These are phyloP conservation scores for Pharnaceum exiguum DNA, from an alignment of 148 eudicot species.

Conservation along the genomic window DNA sequence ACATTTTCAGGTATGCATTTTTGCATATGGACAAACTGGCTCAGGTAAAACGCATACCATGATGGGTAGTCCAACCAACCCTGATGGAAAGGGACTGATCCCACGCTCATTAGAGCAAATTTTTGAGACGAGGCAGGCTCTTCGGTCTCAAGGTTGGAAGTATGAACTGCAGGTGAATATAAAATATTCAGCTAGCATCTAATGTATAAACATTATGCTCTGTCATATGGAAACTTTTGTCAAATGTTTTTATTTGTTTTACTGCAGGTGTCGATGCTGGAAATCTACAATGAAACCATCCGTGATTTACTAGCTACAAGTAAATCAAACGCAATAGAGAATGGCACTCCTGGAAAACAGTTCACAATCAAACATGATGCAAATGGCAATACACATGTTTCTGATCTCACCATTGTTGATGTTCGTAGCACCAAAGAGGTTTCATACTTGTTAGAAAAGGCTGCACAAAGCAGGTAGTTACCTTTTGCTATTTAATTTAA, in stretches of 20 bases:
- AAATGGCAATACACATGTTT: conserved; percentile 83
- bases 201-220: background rate
- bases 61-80: conserved; percentile 86
- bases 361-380: conserved; percentile 85
- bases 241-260: background rate
- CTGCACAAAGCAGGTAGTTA: conserved; percentile 92
- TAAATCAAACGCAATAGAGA: conserved; percentile 46
- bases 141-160: conserved; percentile 91
- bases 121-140: conserved; percentile 69
- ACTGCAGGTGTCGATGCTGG: conserved; percentile 92
- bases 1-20: conserved; percentile 70
- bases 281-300: conserved; percentile 88
- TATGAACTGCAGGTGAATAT: conserved; percentile 85
- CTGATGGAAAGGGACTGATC: conserved; percentile 77
- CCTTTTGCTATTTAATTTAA: no score
- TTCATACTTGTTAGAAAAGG: conserved; percentile 78
- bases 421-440: conserved; percentile 86
- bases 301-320: conserved; percentile 70
- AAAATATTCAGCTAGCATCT: background rate
- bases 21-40: conserved; percentile 99
- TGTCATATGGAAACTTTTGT: background rate
- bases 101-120: conserved; percentile 93
- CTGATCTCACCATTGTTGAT: conserved; percentile 85
- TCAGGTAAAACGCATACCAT: conserved; percentile 96
- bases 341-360: conserved; percentile 59